Evolutionary conservation across 2,329 filamentous ascomycete species (phyloP), one percentile per base, ranked within the genome.

Genomic region (Aureobasidium leucospermi): DNA sequence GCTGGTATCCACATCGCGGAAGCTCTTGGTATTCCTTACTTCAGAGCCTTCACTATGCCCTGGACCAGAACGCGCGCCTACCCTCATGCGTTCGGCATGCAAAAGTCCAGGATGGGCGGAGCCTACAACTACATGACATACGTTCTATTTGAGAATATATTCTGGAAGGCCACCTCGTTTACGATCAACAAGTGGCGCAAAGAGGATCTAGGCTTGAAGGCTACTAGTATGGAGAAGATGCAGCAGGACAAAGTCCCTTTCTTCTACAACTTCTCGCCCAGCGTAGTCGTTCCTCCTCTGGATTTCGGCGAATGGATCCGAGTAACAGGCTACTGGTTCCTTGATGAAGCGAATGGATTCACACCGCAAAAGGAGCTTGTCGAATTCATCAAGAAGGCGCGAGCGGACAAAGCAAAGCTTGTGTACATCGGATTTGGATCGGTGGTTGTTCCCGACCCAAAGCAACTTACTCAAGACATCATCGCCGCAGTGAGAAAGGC

Each of bases 241-340:
- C 91, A 96, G 74, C 87, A 89, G 2, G 96, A 96, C 77, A 95
- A 96, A 71, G 90, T 96, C n/a, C 94, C 94, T 0, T 99, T 99
- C 73, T 75, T 99, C 47, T 99, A 99, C 78, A 97, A 96, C 74
- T 97, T 96, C 72, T 96, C 90, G 59, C 90, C 92, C 0, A 88
- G 85, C 10, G 94, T 99, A 11, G 94, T 99, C n/a, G 85, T 89
- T 2, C 93, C 92, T 31, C 94, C 94, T 15, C 79, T 96, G 1
- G 94, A 99, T 75, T 99, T 92, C 75, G 93, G 90, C 43, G 94
- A 97, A 72, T 99, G 94, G 94, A 94, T 99, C 71, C 85, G 90
- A 45, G 90, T 97, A 7, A 97, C 94, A 0, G 94, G 94, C 0
- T 97, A 99, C 75, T 99, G 94, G 94, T 97, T 99, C 73, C 76